A percentile compares a stretch with the other conserved stretches of the same genome.
Conservation (phyloP, 2,329 filamentous ascomycete species). For the Penicillium sp. region DNA sequence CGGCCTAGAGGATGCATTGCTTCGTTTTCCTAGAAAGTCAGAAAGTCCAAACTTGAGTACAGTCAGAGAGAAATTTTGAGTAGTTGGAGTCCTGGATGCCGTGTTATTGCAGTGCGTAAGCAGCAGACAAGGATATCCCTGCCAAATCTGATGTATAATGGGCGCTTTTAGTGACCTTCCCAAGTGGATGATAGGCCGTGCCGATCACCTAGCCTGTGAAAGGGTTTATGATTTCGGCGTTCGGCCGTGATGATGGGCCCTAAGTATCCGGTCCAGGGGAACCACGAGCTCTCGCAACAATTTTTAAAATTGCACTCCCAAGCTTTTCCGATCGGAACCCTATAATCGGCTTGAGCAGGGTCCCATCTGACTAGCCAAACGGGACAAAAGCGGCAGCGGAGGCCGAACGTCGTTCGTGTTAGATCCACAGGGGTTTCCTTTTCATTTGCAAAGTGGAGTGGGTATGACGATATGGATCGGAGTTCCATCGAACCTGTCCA, state of each 20-base stretch:
- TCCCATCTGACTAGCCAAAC: conserved; percentile 5
- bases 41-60: background rate
- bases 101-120: background rate
- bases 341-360: conserved; percentile 7
- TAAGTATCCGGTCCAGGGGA: background rate
- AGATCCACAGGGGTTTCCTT: conserved; percentile 12
- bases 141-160: background rate
- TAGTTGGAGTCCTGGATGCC: background rate
- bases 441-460: conserved; percentile 19
- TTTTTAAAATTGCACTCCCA: conserved; percentile 1
- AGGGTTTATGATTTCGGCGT: conserved; percentile 8
- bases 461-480: conserved; percentile 17
- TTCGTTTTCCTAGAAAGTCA: background rate
- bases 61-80: background rate
- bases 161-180: conserved; percentile 9
- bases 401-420: conserved; percentile 10
- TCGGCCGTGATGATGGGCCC: conserved; percentile 5
- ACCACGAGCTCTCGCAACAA: conserved; percentile 4
- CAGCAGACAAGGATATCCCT: background rate
- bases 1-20: background rate
- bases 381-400: conserved; percentile 10
- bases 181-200: conserved; percentile 10
- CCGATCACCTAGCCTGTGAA: conserved; percentile 11
- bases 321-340: conserved; percentile 4
- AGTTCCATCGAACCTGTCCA: conserved; percentile 2